A percentile compares a stretch with the other conserved stretches of the same genome.
phyloP scores from a whole-genome alignment of 768 basidiomycete species.

The Imleria badia region DNA sequence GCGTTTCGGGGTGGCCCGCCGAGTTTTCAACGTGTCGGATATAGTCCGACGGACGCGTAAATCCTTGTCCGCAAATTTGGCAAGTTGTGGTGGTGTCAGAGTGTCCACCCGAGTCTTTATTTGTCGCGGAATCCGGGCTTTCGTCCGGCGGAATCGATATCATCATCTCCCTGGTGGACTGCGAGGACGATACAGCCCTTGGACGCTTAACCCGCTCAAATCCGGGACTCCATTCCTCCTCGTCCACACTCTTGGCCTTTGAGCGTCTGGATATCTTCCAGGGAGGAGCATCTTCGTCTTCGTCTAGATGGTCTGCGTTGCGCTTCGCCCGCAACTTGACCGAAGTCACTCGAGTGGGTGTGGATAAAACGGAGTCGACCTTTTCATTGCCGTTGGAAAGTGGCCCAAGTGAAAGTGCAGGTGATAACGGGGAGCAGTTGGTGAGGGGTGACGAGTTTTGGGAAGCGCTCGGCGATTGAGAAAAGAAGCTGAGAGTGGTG shows the following conservation, averaged over 20 bases:
- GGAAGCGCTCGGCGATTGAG: constrained; percentile 9
- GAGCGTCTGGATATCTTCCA: constrained; percentile 7
- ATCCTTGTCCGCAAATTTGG: constrained; percentile 13
- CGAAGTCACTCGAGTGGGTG: not conserved
- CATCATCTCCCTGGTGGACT: not conserved
- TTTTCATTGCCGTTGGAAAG: not conserved
- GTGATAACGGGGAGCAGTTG: not conserved
- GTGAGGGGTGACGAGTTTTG: not conserved
- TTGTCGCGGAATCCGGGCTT: not conserved
- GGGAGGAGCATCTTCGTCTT: constrained; percentile 7
- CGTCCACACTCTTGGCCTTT: constrained; percentile 17
- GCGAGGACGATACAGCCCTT: not conserved
- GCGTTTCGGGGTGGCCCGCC: constrained; percentile 21
- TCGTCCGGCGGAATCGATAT: not conserved
- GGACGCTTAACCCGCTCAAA: constrained; percentile 5
- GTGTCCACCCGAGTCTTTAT: not conserved
- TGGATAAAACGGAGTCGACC: not conserved
- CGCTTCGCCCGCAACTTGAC: constrained; percentile 14
- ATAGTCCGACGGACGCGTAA: constrained; percentile 24
- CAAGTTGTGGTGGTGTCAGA: constrained; percentile 10
- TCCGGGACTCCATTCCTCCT: constrained; percentile 22
- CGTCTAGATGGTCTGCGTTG: not conserved
- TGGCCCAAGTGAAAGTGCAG: not conserved
- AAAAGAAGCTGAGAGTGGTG: constrained; percentile 10
- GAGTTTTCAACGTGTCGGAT: constrained; percentile 24